These are phyloP conservation scores for Crepidotus variabilis DNA, from an alignment of 768 basidiomycete species.

Conservation along the genomic window DNA sequence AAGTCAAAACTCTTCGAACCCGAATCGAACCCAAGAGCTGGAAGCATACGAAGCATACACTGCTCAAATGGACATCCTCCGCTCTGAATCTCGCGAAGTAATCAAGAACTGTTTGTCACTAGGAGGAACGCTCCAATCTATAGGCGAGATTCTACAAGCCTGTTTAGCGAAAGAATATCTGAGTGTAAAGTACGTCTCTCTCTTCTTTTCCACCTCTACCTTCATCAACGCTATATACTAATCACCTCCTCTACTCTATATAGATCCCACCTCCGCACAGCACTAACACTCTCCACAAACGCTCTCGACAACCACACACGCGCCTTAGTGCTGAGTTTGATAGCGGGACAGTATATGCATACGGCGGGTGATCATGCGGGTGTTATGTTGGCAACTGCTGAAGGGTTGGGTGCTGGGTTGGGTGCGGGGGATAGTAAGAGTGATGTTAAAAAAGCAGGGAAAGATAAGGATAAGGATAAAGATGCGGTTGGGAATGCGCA, in stretches of 20 bases:
- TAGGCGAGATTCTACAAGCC: slow-evolving; percentile 53
- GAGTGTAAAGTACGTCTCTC: slow-evolving; percentile 51
- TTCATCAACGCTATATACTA: too few relatives aligned
- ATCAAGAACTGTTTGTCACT: slow-evolving; percentile 42
- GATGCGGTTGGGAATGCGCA: slow-evolving; percentile 57
- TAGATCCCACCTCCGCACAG: slow-evolving; percentile 57
- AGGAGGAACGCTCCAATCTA: slow-evolving; percentile 51
- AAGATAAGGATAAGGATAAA: slow-evolving; percentile 1
- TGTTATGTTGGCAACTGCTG: slow-evolving; percentile 61
- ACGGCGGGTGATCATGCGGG: slow-evolving; percentile 68
- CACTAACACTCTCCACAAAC: slow-evolving; percentile 52
- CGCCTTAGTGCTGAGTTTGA: slow-evolving; percentile 63
- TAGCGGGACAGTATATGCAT: slow-evolving; percentile 67
- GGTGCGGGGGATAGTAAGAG: slow-evolving; percentile 27
- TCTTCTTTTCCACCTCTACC: background rate
- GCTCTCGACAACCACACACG: slow-evolving; percentile 73
- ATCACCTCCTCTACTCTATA: too few relatives aligned
- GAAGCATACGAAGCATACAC: slow-evolving; percentile 13
- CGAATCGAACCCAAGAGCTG: too few relatives aligned
- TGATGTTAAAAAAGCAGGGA: slow-evolving; percentile 1
- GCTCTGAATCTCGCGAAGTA: slow-evolving; percentile 31
- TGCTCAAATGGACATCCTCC: slow-evolving; percentile 26
- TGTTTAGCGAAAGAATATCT: slow-evolving; percentile 53
- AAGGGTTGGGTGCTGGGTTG: slow-evolving; percentile 68
- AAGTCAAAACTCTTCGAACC: too few relatives aligned